phyloP scores from a whole-genome alignment of 2,329 filamentous ascomycete species.

The Trichoderma sp. region DNA sequence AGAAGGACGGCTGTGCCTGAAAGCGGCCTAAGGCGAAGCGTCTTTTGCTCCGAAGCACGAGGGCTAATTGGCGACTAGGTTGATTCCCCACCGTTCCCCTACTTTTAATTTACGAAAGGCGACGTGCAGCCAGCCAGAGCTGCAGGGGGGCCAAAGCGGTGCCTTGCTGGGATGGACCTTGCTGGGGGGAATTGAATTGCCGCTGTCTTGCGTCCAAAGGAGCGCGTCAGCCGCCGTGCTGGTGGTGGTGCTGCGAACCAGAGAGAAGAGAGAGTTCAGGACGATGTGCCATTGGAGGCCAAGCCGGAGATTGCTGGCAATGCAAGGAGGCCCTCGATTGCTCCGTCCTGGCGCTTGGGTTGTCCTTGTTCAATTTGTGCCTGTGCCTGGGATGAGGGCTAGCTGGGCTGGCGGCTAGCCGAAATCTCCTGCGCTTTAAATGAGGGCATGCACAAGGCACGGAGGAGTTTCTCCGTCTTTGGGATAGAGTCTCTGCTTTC shows the following conservation, averaged over 20 bases:
- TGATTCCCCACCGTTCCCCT: constrained; percentile 11
- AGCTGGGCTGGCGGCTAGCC: neutral
- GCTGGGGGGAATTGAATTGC: constrained; percentile 8
- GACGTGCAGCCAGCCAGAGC: constrained; percentile 13
- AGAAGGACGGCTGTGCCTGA: neutral
- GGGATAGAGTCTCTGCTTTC: neutral
- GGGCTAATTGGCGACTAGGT: constrained; percentile 8
- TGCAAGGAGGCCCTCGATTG: constrained; percentile 2
- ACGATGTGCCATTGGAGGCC: neutral
- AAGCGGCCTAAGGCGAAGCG: constrained; percentile 3
- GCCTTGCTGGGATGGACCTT: constrained; percentile 13
- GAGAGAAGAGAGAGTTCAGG: no score
- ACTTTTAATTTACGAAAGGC: constrained; percentile 19
- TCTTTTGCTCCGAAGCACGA: neutral
- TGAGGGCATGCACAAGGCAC: neutral
- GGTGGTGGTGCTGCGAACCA: no score
- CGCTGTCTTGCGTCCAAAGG: neutral
- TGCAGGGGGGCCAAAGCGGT: constrained; percentile 5
- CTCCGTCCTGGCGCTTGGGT: neutral
- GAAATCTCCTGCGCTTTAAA: constrained; percentile 7
- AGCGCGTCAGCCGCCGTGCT: constrained; percentile 15
- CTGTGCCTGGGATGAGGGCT: neutral
- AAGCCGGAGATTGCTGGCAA: constrained; percentile 10
- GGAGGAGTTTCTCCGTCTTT: constrained; percentile 2
- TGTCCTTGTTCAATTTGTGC: constrained; percentile 5